Evolutionary conservation across 805 yeast genomes (phyloP).

Genomic region (Candida broadrunensis): DNA sequence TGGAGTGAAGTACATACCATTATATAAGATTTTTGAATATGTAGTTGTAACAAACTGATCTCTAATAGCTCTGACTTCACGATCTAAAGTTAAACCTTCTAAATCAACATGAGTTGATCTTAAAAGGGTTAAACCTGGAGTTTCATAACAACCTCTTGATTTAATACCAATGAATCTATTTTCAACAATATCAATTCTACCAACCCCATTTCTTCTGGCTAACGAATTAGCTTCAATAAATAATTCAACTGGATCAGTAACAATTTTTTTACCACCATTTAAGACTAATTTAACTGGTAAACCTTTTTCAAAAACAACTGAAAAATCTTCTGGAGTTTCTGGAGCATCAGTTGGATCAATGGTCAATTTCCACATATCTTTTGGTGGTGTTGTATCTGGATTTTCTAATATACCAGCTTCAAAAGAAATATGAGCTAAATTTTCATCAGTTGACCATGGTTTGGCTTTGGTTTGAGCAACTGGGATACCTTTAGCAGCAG

Average conservation of each 20-base stretch:
- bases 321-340: conserved; percentile 83
- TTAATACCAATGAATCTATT: conserved; percentile 98
- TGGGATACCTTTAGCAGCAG: conserved; percentile 87
- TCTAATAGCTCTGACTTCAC: conserved; percentile 96
- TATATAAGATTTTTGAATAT: conserved; percentile 87
- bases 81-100: conserved; percentile 95
- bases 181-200: conserved; percentile 98
- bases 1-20: conserved; percentile 97
- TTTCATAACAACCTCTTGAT: conserved; percentile 99
- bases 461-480: conserved; percentile 97
- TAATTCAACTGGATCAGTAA: conserved; percentile 87
- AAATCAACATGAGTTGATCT: conserved; percentile 93
- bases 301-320: conserved; percentile 81
- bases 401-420: conserved; percentile 99
- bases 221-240: conserved; percentile 90
- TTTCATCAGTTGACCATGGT: conserved; percentile 99
- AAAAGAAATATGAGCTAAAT: conserved; percentile 97
- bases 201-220: conserved; percentile 99
- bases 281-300: conserved; percentile 78
- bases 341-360: conserved; percentile 97
- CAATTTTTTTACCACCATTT: conserved; percentile 54
- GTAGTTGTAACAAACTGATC: conserved; percentile 93
- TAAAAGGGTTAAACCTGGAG: conserved; percentile 94
- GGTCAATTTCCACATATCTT: conserved; percentile 99
- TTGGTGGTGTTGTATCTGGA: conserved; percentile 98